Evolutionary conservation across 495 filamentous ascomycete species (phyloP), one percentile per base, ranked within the genome.

Genomic region (Parmelia sp.): DNA sequence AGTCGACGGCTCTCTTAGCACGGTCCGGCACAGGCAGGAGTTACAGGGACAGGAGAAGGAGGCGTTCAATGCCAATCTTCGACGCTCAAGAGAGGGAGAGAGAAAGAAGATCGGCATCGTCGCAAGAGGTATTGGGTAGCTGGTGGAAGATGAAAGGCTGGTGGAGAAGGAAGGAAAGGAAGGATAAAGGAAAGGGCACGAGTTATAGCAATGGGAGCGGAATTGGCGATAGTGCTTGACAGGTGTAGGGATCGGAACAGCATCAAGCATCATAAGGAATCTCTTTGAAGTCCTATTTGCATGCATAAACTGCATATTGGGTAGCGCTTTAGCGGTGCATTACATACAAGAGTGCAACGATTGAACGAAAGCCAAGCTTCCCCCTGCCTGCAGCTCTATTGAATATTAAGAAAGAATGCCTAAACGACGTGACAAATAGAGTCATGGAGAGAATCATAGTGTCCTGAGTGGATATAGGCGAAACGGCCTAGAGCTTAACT

Each of bases 131-230:
- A 11, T 40, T 69, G 6, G 72, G 75, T 2, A 74, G 74, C 14
- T 77, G 75, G 75, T 77, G 74, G 75, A 72, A 69, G 62, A 66
- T 74, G 66, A 59, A 39, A 23, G 62, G 62, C 31, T 77, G 75
- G 75, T 77, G 75, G 75, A 71, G 67, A 35, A 45, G 67, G 45
- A 49, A 37, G 40, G 31, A 61, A 23, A 19, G 62, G 31, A 61
- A 63, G 45, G 60, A 58, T 21, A 65, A 51, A 40, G 55, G 58
- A 14, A 57, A 65, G 40, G 66, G 33, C 27, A 21, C 53, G 12
- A 33, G 31, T 5, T 29, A 57, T 42, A 44, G 45, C 17, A 53
- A 64, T 23, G 49, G 59, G 14, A 11, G 39, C 12, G 61, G 31
- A 9, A 33, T 29, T 35, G 45, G 42, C 39, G 44, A 21, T 36